Base-by-base conservation (phyloP, 352 stramenopile species). In the Thalassiosira hispida region DNA sequence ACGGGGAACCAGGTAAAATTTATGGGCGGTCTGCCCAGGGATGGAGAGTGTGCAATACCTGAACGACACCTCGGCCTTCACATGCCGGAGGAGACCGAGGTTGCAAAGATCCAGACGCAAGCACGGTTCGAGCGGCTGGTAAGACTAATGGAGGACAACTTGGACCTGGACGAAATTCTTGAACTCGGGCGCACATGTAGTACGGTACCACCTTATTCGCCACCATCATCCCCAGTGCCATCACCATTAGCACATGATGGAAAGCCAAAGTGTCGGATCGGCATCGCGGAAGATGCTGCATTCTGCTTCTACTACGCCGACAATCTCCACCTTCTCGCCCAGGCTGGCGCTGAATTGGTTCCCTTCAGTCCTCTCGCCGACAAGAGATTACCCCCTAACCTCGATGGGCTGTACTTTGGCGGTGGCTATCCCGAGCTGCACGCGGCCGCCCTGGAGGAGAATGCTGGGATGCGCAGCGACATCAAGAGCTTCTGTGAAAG, bases 371-470 rank as follows among this genome's bases (percentile, higher is more conserved):
- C 71, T 14, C 18, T 85, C 16, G 31, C 18, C 18, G 35, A 51
- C 22, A 31, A 3, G 7, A 18, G 22, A 1, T 40, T 85, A 33
- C 77, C 77, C 46, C 6, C 59, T n/a, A 40, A 22, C 11, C 16
- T 82, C 8, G 72, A 82, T 82, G 77, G 35, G 0, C 14, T 85
- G 27, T 82, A 82, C 46, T 63, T 85, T 67, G 77, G 77, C 14
- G 77, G 77, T 29, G 77, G 77, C 3, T 85, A 85, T 46, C 77
- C 77, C 11, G 77, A 85, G 42, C 55, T 85, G 4, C 59, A 85
- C 62, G 77, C 52, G 5, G 35, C 23, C 18, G 31, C 27, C 5
- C 57, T 85, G 20, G 53, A 82, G 27, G 22, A 23, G 2, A 85
- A 85, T 67, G 44, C n/a, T 35, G n/a, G 25, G 0, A 53, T 84